Conservation (phyloP, 75 land plant genomes). For the Larix kaempferi region DNA sequence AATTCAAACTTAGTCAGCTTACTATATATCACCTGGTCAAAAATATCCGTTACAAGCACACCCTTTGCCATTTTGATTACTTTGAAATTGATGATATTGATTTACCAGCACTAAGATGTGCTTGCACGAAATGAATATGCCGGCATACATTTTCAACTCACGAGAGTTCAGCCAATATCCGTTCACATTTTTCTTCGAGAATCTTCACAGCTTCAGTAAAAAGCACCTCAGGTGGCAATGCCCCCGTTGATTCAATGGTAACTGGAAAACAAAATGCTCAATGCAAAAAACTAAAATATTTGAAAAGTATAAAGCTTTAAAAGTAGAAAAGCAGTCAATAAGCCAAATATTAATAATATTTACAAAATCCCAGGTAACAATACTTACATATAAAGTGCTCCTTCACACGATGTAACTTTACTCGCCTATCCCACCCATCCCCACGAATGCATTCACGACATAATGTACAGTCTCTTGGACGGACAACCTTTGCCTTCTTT, state of each 20-base stretch:
- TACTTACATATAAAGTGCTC: slow-evolving; percentile 93
- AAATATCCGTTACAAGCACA: too few species aligned
- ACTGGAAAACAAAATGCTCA: slow-evolving; percentile 38
- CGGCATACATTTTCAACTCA: slow-evolving; percentile 9
- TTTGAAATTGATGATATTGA: too few species aligned
- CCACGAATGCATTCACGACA: slow-evolving; percentile 92
- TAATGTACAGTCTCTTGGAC: slow-evolving; percentile 80
- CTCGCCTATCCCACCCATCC: slow-evolving; percentile 57
- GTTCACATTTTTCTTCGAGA: slow-evolving; percentile 78
- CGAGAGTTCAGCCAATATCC: slow-evolving; percentile 67
- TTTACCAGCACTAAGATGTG: too few species aligned
- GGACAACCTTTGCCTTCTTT: slow-evolving; percentile 63
- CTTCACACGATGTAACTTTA: slow-evolving; percentile 75
- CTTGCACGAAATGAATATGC: too few species aligned
- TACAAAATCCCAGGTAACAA: neutral
- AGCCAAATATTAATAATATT: neutral
- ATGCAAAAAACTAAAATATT: neutral
- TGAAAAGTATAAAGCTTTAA: neutral
- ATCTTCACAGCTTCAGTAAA: slow-evolving; percentile 87
- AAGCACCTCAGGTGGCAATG: slow-evolving; percentile 74
- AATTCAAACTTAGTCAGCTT: too few species aligned
- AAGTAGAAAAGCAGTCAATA: neutral
- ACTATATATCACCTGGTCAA: too few species aligned
- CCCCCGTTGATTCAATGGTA: slow-evolving; percentile 83
- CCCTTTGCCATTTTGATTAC: too few species aligned